Conservation (phyloP, 148 eudicot species). For the Chenopodium album region DNA sequence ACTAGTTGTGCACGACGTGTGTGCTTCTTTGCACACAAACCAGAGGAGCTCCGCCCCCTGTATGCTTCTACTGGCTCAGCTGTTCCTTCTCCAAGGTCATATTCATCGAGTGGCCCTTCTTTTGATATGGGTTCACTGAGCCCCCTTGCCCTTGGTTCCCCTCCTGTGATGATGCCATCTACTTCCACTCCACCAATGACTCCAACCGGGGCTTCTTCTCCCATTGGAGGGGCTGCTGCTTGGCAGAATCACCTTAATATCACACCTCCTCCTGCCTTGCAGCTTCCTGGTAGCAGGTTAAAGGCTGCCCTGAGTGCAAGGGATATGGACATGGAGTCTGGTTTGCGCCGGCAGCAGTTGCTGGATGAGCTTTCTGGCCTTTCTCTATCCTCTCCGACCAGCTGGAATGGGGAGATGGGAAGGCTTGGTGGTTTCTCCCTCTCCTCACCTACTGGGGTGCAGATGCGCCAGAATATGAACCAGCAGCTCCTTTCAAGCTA, state of each 20-base stretch:
- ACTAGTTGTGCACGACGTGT: conserved; percentile 66
- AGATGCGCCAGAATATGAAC: conserved; percentile 50
- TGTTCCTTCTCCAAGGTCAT: conserved; percentile 78
- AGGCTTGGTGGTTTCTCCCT: conserved; percentile 37
- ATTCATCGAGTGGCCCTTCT: conserved; percentile 38
- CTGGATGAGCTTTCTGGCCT: conserved; percentile 55
- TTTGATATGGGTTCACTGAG: conserved; percentile 52
- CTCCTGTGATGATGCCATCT: conserved; percentile 53
- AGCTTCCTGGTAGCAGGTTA: conserved; percentile 66
- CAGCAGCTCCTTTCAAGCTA: conserved; percentile 61
- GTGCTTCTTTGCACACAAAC: conserved; percentile 91
- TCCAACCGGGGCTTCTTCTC: conserved; percentile 61
- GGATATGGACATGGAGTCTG: conserved; percentile 53
- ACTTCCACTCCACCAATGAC: conserved; percentile 65
- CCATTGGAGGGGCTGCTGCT: conserved; percentile 43
- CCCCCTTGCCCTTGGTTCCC: conserved; percentile 61
- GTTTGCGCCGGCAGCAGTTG: conserved; percentile 50
- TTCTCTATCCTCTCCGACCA: conserved; percentile 52
- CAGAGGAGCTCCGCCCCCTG: conserved; percentile 79
- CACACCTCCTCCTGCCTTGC: conserved; percentile 66
- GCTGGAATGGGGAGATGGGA: conserved; percentile 43
- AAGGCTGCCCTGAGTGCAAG: conserved; percentile 53
- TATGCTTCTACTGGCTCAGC: conserved; percentile 95
- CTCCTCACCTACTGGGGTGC: conserved; percentile 41
- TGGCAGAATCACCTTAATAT: conserved; percentile 58